These are phyloP conservation scores for Lactarius hatsudake DNA, from an alignment of 768 basidiomycete species.

Conservation along the genomic window DNA sequence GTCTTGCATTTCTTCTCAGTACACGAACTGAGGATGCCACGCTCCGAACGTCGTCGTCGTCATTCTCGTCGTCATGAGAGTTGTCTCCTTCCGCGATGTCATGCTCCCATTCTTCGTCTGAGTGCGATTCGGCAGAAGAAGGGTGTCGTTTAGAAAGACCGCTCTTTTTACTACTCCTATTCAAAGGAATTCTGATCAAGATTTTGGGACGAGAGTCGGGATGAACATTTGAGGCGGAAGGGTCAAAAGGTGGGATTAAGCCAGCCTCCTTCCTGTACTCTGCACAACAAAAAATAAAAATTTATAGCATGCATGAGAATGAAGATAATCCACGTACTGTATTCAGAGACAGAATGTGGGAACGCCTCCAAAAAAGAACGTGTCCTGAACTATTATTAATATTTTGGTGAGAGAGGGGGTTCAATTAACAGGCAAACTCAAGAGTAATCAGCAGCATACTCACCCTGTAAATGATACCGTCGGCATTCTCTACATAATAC, in stretches of 20 bases:
- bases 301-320: neutral
- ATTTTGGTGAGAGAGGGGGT: neutral
- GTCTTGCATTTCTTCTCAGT: conserved; percentile 26
- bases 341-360: conserved; percentile 25
- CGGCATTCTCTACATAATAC: conserved; percentile 24
- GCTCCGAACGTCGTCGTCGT: conserved; percentile 22
- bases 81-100: conserved; percentile 27
- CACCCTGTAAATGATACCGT: conserved; percentile 24
- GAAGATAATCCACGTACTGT: conserved; percentile 15
- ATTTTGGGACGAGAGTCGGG: conserved; percentile 53
- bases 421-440: neutral
- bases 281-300: conserved; percentile 29
- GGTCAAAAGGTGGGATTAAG: conserved; percentile 54
- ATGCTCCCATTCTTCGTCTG: conserved; percentile 37
- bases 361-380: conserved; percentile 14
- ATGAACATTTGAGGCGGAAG: conserved; percentile 55
- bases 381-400: conserved; percentile 18
- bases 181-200: conserved; percentile 33
- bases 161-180: conserved; percentile 23
- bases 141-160: conserved; percentile 3
- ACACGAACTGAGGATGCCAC: conserved; percentile 5
- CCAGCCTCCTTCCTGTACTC: conserved; percentile 46
- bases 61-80: conserved; percentile 13
- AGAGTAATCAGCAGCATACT: neutral
- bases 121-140: conserved; percentile 27